These are phyloP conservation scores for Acanthamoeba lugdunensis DNA, from an alignment of 208 protist genomes.

Conservation along the genomic window DNA sequence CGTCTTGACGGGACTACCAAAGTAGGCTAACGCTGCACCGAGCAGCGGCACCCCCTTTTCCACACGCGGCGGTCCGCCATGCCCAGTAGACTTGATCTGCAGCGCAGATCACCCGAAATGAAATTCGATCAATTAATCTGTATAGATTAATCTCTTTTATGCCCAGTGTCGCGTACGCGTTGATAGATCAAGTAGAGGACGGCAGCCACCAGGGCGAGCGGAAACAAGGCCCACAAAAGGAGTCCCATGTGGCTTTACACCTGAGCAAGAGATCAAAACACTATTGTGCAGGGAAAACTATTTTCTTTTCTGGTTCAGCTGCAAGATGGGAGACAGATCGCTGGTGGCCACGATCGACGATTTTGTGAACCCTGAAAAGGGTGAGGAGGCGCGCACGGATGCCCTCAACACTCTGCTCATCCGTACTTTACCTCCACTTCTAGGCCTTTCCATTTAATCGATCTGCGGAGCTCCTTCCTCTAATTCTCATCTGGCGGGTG, in stretches of 20 bases:
- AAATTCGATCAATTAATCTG: neutral
- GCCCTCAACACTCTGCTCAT: slow-evolving; percentile 3
- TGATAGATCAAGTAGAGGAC: neutral
- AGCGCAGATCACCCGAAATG: neutral
- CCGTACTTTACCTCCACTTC: neutral
- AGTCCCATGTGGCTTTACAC: neutral
- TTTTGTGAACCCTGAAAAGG: slow-evolving; percentile 30
- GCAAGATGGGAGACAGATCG: slow-evolving; percentile 34
- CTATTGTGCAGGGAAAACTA: neutral
- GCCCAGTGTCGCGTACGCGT: neutral
- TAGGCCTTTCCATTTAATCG: neutral
- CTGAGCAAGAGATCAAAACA: neutral
- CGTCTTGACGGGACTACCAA: neutral
- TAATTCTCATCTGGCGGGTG: no score
- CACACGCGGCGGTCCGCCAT: slow-evolving; percentile 17
- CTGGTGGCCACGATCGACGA: slow-evolving; percentile 37
- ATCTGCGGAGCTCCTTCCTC: neutral
- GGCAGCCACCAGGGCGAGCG: neutral
- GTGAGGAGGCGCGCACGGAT: neutral
- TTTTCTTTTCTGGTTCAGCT: neutral
- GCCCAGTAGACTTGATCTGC: neutral
- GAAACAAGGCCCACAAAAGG: neutral
- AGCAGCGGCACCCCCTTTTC: neutral
- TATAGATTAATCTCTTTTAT: no score
- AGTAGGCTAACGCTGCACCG: slow-evolving; percentile 15